Percentiles rank a stretch among this genome's conserved stretches.
These are phyloP conservation scores for Dioszegia hungarica DNA, from an alignment of 768 basidiomycete genomes.

Conservation along the genomic window DNA sequence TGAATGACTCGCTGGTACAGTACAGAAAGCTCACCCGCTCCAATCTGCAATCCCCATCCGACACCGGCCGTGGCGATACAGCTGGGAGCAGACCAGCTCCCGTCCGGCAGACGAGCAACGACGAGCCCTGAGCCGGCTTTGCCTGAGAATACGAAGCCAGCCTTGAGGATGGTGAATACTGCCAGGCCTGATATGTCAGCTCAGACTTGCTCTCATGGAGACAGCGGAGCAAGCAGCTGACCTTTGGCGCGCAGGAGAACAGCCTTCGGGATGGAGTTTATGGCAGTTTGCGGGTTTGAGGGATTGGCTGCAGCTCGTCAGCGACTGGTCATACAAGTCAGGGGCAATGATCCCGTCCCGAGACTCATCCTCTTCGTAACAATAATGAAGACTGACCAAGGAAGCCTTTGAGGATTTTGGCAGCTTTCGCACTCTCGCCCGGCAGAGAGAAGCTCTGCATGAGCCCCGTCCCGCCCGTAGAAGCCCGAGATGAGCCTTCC, in stretches of 20 bases:
- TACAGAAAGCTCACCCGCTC: constrained; percentile 73
- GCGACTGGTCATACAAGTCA: neutral
- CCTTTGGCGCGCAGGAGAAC: constrained; percentile 86
- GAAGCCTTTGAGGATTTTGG: constrained; percentile 83
- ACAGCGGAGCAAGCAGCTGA: constrained; percentile 41
- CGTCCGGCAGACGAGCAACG: constrained; percentile 85
- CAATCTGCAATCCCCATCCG: constrained; percentile 63
- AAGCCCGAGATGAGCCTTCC: constrained; percentile 29
- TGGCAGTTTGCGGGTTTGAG: constrained; percentile 75
- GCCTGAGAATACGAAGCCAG: constrained; percentile 90
- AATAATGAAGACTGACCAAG: constrained; percentile 58
- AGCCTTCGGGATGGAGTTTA: constrained; percentile 89
- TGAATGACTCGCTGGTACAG: neutral
- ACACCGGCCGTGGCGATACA: constrained; percentile 92
- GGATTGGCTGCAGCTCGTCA: constrained; percentile 65
- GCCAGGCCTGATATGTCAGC: constrained; percentile 64
- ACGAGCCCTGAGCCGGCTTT: constrained; percentile 91
- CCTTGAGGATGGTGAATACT: constrained; percentile 81
- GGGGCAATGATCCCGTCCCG: no score
- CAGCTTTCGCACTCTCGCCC: constrained; percentile 89
- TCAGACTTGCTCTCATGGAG: neutral
- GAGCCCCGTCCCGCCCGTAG: constrained; percentile 20
- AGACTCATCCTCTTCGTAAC: no score
- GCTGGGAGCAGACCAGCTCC: constrained; percentile 93
- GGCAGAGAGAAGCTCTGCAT: constrained; percentile 82